A percentile compares a stretch with the other conserved stretches of the same genome.
Evolutionary conservation across 768 basidiomycete species (phyloP).

Genomic region (Xerocomus potaroensis): DNA sequence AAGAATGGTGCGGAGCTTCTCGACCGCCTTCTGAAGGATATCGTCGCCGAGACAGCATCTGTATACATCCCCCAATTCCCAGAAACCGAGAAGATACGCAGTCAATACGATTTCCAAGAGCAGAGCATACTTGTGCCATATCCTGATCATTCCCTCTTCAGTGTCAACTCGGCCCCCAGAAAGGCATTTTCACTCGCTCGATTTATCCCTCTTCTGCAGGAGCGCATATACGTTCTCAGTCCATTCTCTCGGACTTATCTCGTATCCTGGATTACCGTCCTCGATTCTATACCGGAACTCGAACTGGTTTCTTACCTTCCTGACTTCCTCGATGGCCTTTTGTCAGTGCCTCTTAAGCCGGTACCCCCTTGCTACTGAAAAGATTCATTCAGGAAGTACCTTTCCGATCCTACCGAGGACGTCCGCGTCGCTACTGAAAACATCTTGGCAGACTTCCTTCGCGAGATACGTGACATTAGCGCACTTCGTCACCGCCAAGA

Average conservation of each 20-base stretch:
- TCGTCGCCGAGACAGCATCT: constrained; percentile 94
- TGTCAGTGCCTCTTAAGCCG: constrained; percentile 50
- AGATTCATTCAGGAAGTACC: constrained; percentile 65
- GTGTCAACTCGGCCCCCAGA: constrained; percentile 36
- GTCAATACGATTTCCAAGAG: constrained; percentile 38
- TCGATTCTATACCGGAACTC: constrained; percentile 95
- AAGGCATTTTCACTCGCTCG: constrained; percentile 92
- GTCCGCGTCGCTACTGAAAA: constrained; percentile 89
- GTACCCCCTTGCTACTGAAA: constrained; percentile 4
- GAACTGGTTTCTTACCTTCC: constrained; percentile 94
- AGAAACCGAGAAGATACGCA: constrained; percentile 66
- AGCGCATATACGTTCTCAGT: constrained; percentile 91
- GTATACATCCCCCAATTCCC: constrained; percentile 88
- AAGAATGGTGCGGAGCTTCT: constrained; percentile 98
- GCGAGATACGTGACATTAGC: constrained; percentile 86
- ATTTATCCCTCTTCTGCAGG: constrained; percentile 90
- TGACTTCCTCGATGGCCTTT: constrained; percentile 87
- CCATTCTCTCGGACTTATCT: constrained; percentile 95
- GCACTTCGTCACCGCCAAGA: constrained; percentile 64
- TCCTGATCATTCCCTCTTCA: constrained; percentile 42
- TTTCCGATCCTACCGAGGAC: constrained; percentile 92
- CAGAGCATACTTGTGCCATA: constrained; percentile 62
- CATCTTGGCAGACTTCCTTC: constrained; percentile 81
- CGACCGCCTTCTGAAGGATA: constrained; percentile 96
- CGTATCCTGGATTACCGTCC: constrained; percentile 94